Evolutionary conservation across 495 filamentous ascomycete species (phyloP), one percentile per base, ranked within the genome.

Genomic region (Penicillium cosmopolitanum): DNA sequence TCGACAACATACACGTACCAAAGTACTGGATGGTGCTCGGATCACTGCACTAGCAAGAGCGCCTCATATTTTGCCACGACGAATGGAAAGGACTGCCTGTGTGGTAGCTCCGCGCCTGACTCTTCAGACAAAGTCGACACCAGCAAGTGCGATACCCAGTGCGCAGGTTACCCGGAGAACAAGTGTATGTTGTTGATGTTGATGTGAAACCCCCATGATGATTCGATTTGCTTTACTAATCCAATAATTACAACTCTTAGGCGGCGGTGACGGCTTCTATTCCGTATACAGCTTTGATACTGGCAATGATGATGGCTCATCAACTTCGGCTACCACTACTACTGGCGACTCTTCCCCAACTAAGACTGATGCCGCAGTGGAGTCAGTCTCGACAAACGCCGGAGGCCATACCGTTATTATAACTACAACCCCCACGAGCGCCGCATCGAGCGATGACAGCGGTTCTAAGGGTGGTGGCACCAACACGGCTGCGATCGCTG

Each of bases 401-500:
- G 65, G 61, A 36, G 78, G 73, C 25, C 50, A 70, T 36, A 82
- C 80, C 6, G 65, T 75, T 0, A 60, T 77, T 1, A 75, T 75
- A 23, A 82, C 79, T 11, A 68, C 70, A 7, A 52, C 72, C 3
- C 67, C 64, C 18, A 52, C 69, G 33, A 66, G 64, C 1, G 65
- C 58, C 8, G 50, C 65, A 11, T 38, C 55, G 0, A 31, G 28
- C 28, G 50, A 52, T 42, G 46, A 65, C 4, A 50, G 62, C 8
- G 65, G 73, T 23, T 69, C 74, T 19, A 60, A 72, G 42, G 60
- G 66, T 40, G 51, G 55, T 40, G 73, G 78, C 10, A 73, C 88
- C 23, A 87, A 84, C 60, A 89, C 81, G 42, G 91, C 87, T 25
- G 91, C 88, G 23, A 93, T 97, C 58, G 94, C 91, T 28, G 94